Percentiles rank a stretch among this genome's conserved stretches.
These are phyloP conservation scores for Dipteronia sinensis DNA, from an alignment of 345 rosid species.

Conservation along the genomic window DNA sequence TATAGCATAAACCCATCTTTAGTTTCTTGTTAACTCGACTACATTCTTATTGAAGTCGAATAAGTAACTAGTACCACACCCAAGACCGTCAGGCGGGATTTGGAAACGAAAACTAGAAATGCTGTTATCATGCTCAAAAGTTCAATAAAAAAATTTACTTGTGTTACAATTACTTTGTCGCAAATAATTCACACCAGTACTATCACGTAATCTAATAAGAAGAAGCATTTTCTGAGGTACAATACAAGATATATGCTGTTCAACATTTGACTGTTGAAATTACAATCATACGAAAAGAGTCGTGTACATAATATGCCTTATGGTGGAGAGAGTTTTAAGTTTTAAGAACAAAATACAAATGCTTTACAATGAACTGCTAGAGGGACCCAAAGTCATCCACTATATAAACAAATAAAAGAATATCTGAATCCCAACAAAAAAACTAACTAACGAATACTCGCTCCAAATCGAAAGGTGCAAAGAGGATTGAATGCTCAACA, in stretches of 20 bases:
- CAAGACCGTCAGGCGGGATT: no score
- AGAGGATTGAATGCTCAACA: conserved; percentile 10
- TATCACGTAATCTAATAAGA: conserved; percentile 7
- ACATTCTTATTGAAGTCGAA: no score
- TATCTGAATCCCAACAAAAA: conserved; percentile 5
- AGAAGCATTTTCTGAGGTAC: background rate
- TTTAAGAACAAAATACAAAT: conserved; percentile 1
- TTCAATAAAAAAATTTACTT: no score
- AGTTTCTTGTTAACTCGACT: no score
- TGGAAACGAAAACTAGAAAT: no score
- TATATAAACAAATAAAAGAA: conserved; percentile 20
- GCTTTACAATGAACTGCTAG: conserved; percentile 11
- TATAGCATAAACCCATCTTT: background rate
- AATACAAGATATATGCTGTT: background rate
- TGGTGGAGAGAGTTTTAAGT: conserved; percentile 11
- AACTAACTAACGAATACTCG: conserved; percentile 14
- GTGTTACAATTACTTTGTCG: no score
- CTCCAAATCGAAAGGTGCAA: conserved; percentile 7
- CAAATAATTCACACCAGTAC: background rate
- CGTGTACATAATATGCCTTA: conserved; percentile 14
- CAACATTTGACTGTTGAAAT: background rate
- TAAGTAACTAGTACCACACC: no score
- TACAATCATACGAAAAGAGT: background rate
- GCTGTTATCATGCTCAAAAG: no score
- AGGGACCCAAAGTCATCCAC: conserved; percentile 11